phyloP scores from a whole-genome alignment of 2,329 filamentous ascomycete genomes.

The Beauveria australis region DNA sequence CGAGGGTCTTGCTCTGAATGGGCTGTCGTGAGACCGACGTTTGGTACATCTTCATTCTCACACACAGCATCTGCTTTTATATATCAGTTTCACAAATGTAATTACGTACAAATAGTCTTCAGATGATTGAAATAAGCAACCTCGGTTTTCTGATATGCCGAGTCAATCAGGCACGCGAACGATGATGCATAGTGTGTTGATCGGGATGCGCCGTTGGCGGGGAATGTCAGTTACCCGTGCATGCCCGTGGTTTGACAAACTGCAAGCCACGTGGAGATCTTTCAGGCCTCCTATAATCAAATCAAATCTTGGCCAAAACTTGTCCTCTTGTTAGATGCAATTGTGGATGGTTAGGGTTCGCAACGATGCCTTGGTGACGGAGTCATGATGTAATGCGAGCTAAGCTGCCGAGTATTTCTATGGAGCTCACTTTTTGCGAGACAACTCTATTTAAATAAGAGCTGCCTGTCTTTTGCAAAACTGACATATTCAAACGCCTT shows the following conservation, averaged over 20 bases:
- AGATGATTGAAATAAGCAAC: too few species aligned
- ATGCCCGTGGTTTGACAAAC: not conserved
- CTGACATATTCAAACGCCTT: not conserved
- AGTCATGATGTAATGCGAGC: constrained; percentile 11
- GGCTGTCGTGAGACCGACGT: constrained; percentile 16
- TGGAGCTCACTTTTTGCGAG: not conserved
- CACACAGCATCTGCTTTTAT: not conserved
- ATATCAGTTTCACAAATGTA: not conserved
- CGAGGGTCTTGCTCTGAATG: constrained; percentile 31
- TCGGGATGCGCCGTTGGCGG: not conserved
- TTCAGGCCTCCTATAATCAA: not conserved
- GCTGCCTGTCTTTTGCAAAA: not conserved
- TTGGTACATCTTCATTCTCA: too few species aligned
- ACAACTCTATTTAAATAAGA: not conserved
- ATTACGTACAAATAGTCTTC: not conserved
- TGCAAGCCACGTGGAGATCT: not conserved
- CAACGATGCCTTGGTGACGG: not conserved
- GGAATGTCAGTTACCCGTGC: not conserved
- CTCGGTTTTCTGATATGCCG: not conserved
- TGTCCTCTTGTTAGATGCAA: not conserved
- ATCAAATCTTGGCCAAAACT: not conserved
- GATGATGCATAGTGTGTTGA: not conserved
- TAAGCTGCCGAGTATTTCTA: not conserved
- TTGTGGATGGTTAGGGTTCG: constrained; percentile 5
- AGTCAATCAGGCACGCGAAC: not conserved